These are phyloP conservation scores for Aristolochia californica DNA, from an alignment of 164 flowering plant genomes.

Conservation along the genomic window DNA sequence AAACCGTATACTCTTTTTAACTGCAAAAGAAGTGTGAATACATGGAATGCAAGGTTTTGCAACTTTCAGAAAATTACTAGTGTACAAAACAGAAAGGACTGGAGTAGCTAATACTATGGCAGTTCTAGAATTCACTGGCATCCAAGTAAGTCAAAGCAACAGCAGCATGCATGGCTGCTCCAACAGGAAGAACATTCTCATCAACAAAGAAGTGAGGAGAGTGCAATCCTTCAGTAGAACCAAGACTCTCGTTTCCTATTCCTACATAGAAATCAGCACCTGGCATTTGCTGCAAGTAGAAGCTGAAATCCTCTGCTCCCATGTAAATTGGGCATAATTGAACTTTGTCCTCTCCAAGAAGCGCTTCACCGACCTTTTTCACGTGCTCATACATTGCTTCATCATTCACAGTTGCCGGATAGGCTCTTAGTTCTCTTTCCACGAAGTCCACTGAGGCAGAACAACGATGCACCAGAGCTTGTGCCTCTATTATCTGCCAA, in stretches of 20 bases:
- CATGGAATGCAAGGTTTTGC: too few species aligned
- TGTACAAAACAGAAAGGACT: too few species aligned
- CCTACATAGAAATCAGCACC: conserved; percentile 47
- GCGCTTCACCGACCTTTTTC: conserved; percentile 29
- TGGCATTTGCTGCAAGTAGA: conserved; percentile 40
- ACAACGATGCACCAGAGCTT: conserved; percentile 48
- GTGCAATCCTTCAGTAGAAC: conserved; percentile 25
- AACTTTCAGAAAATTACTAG: too few species aligned
- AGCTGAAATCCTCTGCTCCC: conserved; percentile 72
- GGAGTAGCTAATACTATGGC: too few species aligned
- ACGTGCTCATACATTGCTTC: conserved; percentile 44
- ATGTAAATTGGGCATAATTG: conserved; percentile 20
- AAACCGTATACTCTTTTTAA: too few species aligned
- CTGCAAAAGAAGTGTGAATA: too few species aligned
- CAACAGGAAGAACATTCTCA: conserved; percentile 61
- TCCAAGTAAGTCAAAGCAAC: conserved; percentile 57
- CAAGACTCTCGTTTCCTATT: conserved; percentile 26
- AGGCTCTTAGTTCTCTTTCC: conserved; percentile 29
- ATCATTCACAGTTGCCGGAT: conserved; percentile 50
- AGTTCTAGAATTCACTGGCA: neutral
- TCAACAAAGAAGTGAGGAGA: conserved; percentile 45
- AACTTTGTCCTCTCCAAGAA: conserved; percentile 45
- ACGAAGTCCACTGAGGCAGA: conserved; percentile 47
- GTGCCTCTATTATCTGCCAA: conserved; percentile 44
- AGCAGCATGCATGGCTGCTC: conserved; percentile 69